Conservation (phyloP, 2,329 filamentous ascomycete species). For the Colletotrichum sp. region DNA sequence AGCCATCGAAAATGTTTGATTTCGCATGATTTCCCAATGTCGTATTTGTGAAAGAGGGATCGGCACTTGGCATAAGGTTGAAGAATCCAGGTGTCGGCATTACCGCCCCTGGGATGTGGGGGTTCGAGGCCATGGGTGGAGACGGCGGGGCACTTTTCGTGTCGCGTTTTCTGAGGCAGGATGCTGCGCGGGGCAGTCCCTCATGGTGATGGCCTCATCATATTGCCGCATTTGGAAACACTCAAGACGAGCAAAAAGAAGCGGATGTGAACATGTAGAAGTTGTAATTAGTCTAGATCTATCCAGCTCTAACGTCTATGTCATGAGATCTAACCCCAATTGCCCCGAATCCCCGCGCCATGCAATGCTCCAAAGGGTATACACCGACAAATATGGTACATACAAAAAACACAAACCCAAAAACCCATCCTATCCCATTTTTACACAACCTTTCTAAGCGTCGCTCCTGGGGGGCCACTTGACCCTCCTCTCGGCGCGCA, state of each 20-base stretch:
- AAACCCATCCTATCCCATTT: background rate
- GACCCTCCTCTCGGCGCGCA: conserved; percentile 51
- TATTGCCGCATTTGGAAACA: background rate
- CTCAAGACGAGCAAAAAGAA: background rate
- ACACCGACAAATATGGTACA: conserved; percentile 19
- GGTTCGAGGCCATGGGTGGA: background rate
- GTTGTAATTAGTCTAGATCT: background rate
- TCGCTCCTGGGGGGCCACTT: conserved; percentile 48
- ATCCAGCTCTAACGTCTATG: background rate
- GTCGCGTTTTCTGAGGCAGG: rapidly evolving
- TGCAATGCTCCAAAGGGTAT: conserved; percentile 21
- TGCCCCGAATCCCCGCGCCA: background rate
- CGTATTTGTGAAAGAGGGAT: background rate
- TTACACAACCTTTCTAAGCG: background rate
- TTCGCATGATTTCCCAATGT: background rate
- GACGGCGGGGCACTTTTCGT: background rate
- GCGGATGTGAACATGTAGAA: background rate
- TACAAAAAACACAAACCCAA: background rate
- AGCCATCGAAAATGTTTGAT: background rate
- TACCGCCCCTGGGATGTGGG: background rate
- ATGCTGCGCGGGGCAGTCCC: background rate
- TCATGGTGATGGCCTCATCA: background rate
- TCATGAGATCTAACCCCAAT: conserved; percentile 10
- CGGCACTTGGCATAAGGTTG: background rate
- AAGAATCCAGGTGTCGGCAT: background rate